Evolutionary conservation across 1,284 basidiomycete genomes (phyloP), one percentile per base, ranked within the genome.

Genomic region (Microbotryomycetes sp.): DNA sequence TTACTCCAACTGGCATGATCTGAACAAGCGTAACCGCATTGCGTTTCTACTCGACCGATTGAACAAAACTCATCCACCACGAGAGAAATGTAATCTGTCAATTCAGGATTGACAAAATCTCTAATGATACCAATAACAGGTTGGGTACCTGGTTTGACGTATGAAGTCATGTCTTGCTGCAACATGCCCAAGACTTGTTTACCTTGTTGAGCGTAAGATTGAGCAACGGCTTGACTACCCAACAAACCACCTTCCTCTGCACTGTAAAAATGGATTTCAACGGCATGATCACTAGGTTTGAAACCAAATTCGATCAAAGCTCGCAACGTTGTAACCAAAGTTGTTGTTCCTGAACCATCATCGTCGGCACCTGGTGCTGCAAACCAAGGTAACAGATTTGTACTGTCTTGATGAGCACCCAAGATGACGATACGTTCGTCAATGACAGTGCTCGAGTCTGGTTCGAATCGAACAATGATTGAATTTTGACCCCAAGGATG

Each of bases 11-110:
- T 71, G 2, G 58, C 63, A 69, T 76, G 74, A 72, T 97, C 94
- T 65, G 87, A 90, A 79, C 92, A 97, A 22, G 91, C 92, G 74
- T 97, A 97, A 31, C 92, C 91, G 76, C 92, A 93, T 80, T 88
- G 73, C 54, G 80, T 81, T 56, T 77, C 70, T 19, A 77, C 77
- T 16, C 42, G 52, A 2, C 58, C 50, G 51, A 70, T 65, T 42
- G 71, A 54, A 73, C 76, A 82, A 75, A 97, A 97, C 59, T 80
- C 75, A 29, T 87, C 82, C 4, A 94, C 83, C 29, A 80, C 67
- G 4, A 65, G 76, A 77, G 84, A 86, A 76, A 97, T 86, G 77
- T 88, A 89, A 48, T 82, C 77, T 5, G 92, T 94, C 67, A 80
- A 72, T 81, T 76, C 78, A 9, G 81, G 76, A 74, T 92, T 85